Percentiles rank a stretch among this genome's conserved stretches.
Evolutionary conservation across 1,284 basidiomycete species (phyloP).

Genomic region (Apiotrichum veenhuisii): DNA sequence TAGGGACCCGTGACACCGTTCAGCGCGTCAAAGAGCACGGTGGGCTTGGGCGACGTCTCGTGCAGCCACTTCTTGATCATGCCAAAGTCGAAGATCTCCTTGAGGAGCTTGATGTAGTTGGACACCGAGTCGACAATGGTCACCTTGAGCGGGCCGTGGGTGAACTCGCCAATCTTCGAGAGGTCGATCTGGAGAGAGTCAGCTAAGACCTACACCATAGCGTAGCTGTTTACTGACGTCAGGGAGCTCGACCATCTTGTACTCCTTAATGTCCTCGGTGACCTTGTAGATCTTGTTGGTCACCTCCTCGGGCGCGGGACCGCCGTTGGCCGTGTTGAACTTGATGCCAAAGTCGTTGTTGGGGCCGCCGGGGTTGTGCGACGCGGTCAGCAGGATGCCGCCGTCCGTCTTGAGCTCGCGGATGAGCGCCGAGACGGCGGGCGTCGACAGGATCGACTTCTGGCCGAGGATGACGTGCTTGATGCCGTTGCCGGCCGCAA

Average conservation of each 20-base stretch:
- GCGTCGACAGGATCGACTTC: slow-evolving; percentile 89
- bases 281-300: slow-evolving; percentile 91
- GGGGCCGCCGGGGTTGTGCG: slow-evolving; percentile 96
- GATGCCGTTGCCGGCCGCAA: slow-evolving; percentile 88
- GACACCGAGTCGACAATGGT: slow-evolving; percentile 90
- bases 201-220: too few species aligned
- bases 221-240: slow-evolving; percentile 57
- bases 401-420: slow-evolving; percentile 93
- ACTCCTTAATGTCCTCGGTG: slow-evolving; percentile 78
- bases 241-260: slow-evolving; percentile 77
- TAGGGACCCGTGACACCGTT: slow-evolving; percentile 98
- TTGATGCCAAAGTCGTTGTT: slow-evolving; percentile 99
- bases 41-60: slow-evolving; percentile 60
- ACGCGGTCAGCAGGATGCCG: slow-evolving; percentile 95
- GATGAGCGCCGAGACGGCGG: slow-evolving; percentile 93
- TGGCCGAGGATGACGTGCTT: slow-evolving; percentile 84
- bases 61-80: slow-evolving; percentile 88
- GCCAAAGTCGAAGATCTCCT: slow-evolving; percentile 90
- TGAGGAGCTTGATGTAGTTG: slow-evolving; percentile 80
- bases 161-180: slow-evolving; percentile 72
- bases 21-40: slow-evolving; percentile 91
- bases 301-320: slow-evolving; percentile 90
- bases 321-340: slow-evolving; percentile 96
- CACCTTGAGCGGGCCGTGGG: slow-evolving; percentile 78
- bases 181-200: slow-evolving; percentile 66